Conservation (phyloP, 768 basidiomycete species). For the Phaffia australis region DNA sequence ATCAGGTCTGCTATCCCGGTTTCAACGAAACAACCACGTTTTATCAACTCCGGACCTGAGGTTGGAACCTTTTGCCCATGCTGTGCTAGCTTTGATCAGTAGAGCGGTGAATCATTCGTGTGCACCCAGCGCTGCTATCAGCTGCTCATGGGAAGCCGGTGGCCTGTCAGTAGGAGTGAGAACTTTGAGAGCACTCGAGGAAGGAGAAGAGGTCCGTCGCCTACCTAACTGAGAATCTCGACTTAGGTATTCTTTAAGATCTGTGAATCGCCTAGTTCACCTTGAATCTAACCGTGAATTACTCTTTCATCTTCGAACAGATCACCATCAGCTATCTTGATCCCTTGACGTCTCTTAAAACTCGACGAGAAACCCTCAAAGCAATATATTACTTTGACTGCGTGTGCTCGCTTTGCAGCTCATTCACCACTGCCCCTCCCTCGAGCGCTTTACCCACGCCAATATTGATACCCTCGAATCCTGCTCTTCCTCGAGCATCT, state of each 20-base stretch:
- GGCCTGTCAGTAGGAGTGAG: slow-evolving; percentile 1
- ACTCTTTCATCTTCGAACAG: background rate
- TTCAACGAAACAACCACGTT: slow-evolving; percentile 22
- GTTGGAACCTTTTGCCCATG: slow-evolving; percentile 8
- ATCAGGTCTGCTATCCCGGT: background rate
- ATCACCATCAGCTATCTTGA: slow-evolving; percentile 24
- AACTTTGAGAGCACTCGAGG: background rate
- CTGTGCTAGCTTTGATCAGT: slow-evolving; percentile 13
- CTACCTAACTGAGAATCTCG: background rate
- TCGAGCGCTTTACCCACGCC: background rate
- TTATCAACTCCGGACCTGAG: background rate
- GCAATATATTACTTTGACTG: slow-evolving; percentile 16
- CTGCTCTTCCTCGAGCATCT: background rate
- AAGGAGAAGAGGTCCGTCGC: slow-evolving; percentile 10
- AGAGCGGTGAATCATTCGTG: slow-evolving; percentile 20
- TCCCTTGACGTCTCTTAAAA: slow-evolving; percentile 7
- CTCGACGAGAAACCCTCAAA: slow-evolving; percentile 3
- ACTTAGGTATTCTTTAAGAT: background rate
- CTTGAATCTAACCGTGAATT: too few relatives aligned
- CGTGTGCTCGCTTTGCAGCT: slow-evolving; percentile 9
- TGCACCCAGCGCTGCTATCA: slow-evolving; percentile 6
- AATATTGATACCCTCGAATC: background rate
- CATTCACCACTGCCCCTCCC: background rate
- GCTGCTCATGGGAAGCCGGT: background rate
- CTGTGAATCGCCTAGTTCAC: background rate